Evolutionary conservation across 2,329 filamentous ascomycete species (phyloP).

Genomic region (Talaromyces islandicus): DNA sequence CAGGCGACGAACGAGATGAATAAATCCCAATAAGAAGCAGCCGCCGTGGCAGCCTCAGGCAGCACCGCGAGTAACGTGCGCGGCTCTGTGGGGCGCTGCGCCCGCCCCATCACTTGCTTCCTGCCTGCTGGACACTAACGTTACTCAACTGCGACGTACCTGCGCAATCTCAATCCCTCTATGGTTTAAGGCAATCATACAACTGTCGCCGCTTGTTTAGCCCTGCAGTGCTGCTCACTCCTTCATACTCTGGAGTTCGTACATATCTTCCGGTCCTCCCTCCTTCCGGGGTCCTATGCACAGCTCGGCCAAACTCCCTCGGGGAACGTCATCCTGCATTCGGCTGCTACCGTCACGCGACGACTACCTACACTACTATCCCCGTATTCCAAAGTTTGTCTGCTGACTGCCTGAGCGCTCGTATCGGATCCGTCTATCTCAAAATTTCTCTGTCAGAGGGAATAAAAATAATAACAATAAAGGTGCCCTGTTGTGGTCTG

Average conservation of each 20-base stretch:
- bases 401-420: not conserved
- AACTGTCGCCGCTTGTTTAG: not conserved
- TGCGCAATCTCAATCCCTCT: not conserved
- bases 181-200: not conserved
- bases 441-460: not conserved
- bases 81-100: too few species aligned
- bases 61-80: too few species aligned
- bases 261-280: not conserved
- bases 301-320: not conserved
- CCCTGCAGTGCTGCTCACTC: not conserved
- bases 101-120: too few species aligned
- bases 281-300: not conserved
- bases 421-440: not conserved
- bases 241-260: too few species aligned
- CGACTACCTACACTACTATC: not conserved
- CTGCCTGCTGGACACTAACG: too few species aligned
- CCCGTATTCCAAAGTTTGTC: not conserved
- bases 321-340: not conserved
- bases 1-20: too few species aligned
- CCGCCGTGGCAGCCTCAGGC: not conserved
- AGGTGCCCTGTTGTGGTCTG: too few species aligned
- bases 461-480: too few species aligned
- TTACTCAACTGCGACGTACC: not conserved
- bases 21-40: too few species aligned
- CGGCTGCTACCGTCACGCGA: conserved; percentile 12